Percentiles rank a stretch among this genome's conserved stretches.
These are phyloP conservation scores for Drechslera avenae DNA, from an alignment of 2,329 filamentous ascomycete species.

Conservation along the genomic window DNA sequence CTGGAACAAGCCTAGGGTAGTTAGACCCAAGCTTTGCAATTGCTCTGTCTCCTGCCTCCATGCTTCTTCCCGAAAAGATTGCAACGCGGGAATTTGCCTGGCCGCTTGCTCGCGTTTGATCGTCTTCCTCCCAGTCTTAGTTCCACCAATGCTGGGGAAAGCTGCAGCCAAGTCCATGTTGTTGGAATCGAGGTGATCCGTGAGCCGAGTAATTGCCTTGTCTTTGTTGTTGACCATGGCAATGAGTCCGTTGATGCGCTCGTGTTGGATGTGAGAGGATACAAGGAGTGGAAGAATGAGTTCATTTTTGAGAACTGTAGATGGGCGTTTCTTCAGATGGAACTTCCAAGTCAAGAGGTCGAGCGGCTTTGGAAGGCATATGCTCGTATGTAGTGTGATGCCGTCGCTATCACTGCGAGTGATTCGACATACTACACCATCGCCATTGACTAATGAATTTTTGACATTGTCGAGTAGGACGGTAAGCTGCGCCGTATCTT, in stretches of 20 bases:
- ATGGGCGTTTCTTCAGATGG: constrained; percentile 54
- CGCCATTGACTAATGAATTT: constrained; percentile 51
- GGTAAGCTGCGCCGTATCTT: constrained; percentile 65
- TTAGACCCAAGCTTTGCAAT: constrained; percentile 30
- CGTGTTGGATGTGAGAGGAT: constrained; percentile 54
- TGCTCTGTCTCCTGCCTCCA: constrained; percentile 50
- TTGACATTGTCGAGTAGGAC: constrained; percentile 69
- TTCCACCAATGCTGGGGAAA: constrained; percentile 60
- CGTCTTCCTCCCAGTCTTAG: constrained; percentile 52
- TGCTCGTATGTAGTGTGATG: constrained; percentile 61
- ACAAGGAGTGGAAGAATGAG: constrained; percentile 61
- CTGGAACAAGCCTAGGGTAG: constrained; percentile 41
- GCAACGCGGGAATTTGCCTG: constrained; percentile 60
- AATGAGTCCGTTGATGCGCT: constrained; percentile 56
- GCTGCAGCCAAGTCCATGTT: constrained; percentile 61
- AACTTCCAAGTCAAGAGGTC: constrained; percentile 69
- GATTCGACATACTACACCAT: constrained; percentile 44
- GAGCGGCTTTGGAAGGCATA: constrained; percentile 66
- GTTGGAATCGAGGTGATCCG: constrained; percentile 63
- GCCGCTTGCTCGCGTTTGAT: constrained; percentile 58
- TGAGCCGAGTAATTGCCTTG: constrained; percentile 61
- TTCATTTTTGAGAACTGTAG: constrained; percentile 53
- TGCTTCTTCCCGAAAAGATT: constrained; percentile 56
- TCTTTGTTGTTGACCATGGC: constrained; percentile 62
- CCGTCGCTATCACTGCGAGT: constrained; percentile 41